phyloP scores from a whole-genome alignment of 176 grass and related monocot species.

The Eremochloa ophiuroides region DNA sequence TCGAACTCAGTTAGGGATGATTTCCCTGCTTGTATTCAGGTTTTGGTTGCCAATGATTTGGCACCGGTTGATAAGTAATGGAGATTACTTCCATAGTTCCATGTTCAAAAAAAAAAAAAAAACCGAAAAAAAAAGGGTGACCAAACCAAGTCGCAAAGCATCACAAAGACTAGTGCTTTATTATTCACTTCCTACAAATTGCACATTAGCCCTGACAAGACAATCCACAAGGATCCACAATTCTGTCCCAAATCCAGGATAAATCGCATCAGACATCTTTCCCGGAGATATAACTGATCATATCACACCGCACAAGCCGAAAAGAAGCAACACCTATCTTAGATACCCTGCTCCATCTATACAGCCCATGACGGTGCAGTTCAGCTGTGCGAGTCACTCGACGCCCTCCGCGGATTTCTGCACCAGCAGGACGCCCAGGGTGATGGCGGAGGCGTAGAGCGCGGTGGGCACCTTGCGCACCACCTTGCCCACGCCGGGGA shows the following conservation, averaged over 20 bases:
- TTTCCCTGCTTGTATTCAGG: too few relatives aligned
- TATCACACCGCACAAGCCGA: background rate
- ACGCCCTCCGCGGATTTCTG: conserved; percentile 65
- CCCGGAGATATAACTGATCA: background rate
- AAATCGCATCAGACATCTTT: background rate
- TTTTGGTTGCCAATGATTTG: too few relatives aligned
- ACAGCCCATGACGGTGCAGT: background rate
- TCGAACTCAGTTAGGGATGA: too few relatives aligned
- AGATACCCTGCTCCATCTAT: background rate
- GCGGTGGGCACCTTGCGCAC: conserved; percentile 74
- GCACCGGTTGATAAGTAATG: too few relatives aligned
- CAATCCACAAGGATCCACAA: background rate
- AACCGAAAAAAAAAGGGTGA: too few relatives aligned
- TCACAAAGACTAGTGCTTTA: background rate
- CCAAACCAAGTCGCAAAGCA: background rate
- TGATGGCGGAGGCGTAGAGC: conserved; percentile 69
- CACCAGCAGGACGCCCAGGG: conserved; percentile 63
- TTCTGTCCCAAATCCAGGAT: background rate
- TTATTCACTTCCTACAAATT: background rate
- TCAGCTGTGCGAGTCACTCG: background rate
- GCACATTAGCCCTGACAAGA: background rate
- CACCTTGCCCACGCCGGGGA: conserved; percentile 70
- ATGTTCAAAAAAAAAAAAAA: too few relatives aligned
- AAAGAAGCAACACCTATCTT: background rate
- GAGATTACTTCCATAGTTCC: too few relatives aligned